Evolutionary conservation across 2,329 filamentous ascomycete species (phyloP).

Genomic region (Shiraia sp.): DNA sequence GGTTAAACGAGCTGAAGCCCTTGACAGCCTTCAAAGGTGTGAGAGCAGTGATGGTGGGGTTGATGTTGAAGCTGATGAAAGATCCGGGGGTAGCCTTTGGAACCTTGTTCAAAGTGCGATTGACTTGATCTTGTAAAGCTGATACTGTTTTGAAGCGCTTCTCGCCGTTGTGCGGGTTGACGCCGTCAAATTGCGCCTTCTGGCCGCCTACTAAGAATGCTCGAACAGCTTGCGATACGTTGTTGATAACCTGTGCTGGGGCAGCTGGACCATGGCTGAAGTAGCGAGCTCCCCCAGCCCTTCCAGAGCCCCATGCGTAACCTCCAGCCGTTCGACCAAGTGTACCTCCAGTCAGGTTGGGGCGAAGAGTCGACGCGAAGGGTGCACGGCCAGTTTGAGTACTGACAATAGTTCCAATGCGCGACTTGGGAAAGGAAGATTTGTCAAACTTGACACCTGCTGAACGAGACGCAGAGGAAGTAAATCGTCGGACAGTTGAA

Average conservation of each 20-base stretch:
- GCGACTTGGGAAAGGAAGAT: slow-evolving; percentile 59
- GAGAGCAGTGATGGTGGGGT: slow-evolving; percentile 87
- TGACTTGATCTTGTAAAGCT: slow-evolving; percentile 71
- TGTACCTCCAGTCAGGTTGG: slow-evolving; percentile 87
- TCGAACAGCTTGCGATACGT: slow-evolving; percentile 90
- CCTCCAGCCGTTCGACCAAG: slow-evolving; percentile 84
- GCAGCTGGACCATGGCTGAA: slow-evolving; percentile 87
- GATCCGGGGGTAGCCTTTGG: slow-evolving; percentile 69
- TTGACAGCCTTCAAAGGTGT: slow-evolving; percentile 68
- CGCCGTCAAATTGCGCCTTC: slow-evolving; percentile 83
- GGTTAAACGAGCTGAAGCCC: slow-evolving; percentile 49
- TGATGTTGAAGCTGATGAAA: slow-evolving; percentile 85
- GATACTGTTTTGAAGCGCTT: slow-evolving; percentile 80
- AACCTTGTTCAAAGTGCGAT: slow-evolving; percentile 66
- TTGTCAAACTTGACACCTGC: slow-evolving; percentile 53
- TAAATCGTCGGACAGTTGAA: slow-evolving; percentile 56
- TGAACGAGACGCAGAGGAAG: slow-evolving; percentile 49
- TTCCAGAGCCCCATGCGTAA: slow-evolving; percentile 75
- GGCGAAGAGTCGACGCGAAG: slow-evolving; percentile 85
- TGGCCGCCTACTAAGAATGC: slow-evolving; percentile 92
- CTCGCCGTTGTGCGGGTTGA: slow-evolving; percentile 69
- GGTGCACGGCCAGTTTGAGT: slow-evolving; percentile 76
- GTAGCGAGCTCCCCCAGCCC: slow-evolving; percentile 74
- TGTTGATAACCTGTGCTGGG: slow-evolving; percentile 88
- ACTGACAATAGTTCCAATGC: slow-evolving; percentile 59